Evolutionary conservation across 2,329 filamentous ascomycete genomes (phyloP).

Genomic region (Diaporthe longicolla): DNA sequence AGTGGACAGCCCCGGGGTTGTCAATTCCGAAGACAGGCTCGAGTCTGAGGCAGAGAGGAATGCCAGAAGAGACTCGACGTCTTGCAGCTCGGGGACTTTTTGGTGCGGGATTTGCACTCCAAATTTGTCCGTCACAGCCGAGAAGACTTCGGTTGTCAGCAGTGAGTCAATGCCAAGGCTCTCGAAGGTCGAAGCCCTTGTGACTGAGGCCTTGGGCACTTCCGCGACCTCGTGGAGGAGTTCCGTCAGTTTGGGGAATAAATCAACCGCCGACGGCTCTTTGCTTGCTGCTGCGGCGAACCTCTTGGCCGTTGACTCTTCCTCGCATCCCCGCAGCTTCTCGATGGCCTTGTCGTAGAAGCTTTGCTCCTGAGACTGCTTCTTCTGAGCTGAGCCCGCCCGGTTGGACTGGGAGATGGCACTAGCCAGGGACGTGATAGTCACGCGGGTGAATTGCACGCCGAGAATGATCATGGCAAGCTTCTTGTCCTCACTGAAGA

Average conservation of each 20-base stretch:
- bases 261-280: neutral
- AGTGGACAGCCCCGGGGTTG: neutral
- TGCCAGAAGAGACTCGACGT: neutral
- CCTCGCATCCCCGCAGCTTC: neutral
- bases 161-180: constrained; percentile 56
- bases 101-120: neutral
- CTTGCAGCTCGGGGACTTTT: neutral
- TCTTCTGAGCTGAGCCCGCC: neutral
- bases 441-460: constrained; percentile 44
- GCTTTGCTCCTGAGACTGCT: neutral
- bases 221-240: constrained; percentile 44
- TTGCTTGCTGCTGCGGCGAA: neutral
- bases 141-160: constrained; percentile 51
- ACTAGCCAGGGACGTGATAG: constrained; percentile 42
- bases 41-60: neutral
- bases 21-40: neutral
- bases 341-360: constrained; percentile 11
- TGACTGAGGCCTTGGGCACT: constrained; percentile 44
- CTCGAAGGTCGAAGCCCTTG: constrained; percentile 45
- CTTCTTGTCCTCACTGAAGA: constrained; percentile 32
- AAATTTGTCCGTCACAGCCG: neutral
- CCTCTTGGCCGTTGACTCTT: neutral
- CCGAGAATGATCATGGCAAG: constrained; percentile 44
- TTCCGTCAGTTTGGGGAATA: neutral
- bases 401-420: constrained; percentile 31